A percentile compares a stretch with the other conserved stretches of the same genome.
These are phyloP conservation scores for Boletellus ananiceps DNA, from an alignment of 768 basidiomycete genomes.

Conservation along the genomic window DNA sequence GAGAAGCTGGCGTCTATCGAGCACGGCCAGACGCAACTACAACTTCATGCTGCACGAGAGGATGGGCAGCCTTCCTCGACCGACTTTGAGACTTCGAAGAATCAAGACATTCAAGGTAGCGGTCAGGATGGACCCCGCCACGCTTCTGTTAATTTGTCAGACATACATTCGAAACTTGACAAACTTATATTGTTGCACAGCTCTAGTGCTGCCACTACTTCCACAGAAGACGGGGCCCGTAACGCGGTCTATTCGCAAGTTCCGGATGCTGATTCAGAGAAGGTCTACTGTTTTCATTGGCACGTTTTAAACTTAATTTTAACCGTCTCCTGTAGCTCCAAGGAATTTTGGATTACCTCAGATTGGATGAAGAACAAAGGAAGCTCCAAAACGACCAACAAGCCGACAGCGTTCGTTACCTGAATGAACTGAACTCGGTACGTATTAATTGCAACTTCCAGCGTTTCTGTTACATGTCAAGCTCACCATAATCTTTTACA, in stretches of 20 bases:
- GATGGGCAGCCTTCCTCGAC: background rate
- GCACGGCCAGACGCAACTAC: conserved; percentile 19
- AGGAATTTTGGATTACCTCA: conserved; percentile 46
- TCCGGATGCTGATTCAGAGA: conserved; percentile 12
- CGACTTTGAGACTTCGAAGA: conserved; percentile 2
- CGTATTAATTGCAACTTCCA: conserved; percentile 17
- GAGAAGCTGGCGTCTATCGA: conserved; percentile 31
- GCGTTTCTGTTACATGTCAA: background rate
- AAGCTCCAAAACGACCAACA: conserved; percentile 57
- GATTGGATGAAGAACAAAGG: conserved; percentile 45
- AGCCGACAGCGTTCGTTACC: conserved; percentile 69
- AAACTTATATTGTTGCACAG: conserved; percentile 28
- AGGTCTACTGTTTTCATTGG: conserved; percentile 9
- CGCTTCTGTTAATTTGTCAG: conserved; percentile 18
- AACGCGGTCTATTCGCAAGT: conserved; percentile 1
- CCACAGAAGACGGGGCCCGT: background rate
- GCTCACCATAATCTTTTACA: conserved; percentile 20
- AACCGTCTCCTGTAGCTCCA: conserved; percentile 29
- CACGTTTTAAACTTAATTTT: background rate
- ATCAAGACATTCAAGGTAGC: conserved; percentile 13
- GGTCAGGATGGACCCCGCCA: background rate
- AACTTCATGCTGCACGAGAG: conserved; percentile 13
- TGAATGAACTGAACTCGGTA: conserved; percentile 72
- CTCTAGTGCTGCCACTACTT: background rate
- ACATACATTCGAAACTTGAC: conserved; percentile 37